Base-by-base conservation (phyloP, 1,284 basidiomycete genomes). In the Pyrrhoderma lamaoense region DNA sequence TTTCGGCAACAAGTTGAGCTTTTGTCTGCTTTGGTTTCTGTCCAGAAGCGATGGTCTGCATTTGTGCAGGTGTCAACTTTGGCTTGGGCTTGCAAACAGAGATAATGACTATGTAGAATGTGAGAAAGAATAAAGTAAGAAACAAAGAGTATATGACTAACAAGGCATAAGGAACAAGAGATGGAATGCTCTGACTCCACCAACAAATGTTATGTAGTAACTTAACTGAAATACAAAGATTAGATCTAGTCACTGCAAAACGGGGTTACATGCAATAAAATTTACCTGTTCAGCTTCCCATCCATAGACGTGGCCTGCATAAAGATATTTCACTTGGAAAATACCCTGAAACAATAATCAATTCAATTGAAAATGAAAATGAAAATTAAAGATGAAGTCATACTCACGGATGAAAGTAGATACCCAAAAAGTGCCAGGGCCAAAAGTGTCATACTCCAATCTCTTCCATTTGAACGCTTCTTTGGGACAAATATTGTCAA, bases 281-380 rank as follows among this genome's bases (percentile, higher is more conserved):
- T 67, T 54, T 35, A 72, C 73, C 65, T 75, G 67, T 53, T 76
- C 72, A 5, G 79, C 72, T 13, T 69, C 69, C 82, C 82, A 85
- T 2, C 69, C 70, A 55, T 75, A 80, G 22, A 75, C 55, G 63
- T 75, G 74, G 44, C 69, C 71, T 4, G 77, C 78, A 54, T 80
- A 85, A 38, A 82, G 70, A 53, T 77, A 76, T 62, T 85, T 85
- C 60, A 82, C 62, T 57, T 75, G 71, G 62, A 77, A 71, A 2
- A 83, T 58, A 7, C 80, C 82, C 71, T 80, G 51, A 2, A 42
- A 13, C 21, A 13, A 18, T 19, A 16, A 34, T 13, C 7, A 25
- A 27, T 11, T 8, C 45, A 11, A 62, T 51, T 23, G 38, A 35
- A 21, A 40, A 40, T 18, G 14, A 40, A n/a, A 5, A n/a, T 7